Conservation (phyloP, 2,329 filamentous ascomycete genomes). For the Ceratocystis lukuohia region DNA sequence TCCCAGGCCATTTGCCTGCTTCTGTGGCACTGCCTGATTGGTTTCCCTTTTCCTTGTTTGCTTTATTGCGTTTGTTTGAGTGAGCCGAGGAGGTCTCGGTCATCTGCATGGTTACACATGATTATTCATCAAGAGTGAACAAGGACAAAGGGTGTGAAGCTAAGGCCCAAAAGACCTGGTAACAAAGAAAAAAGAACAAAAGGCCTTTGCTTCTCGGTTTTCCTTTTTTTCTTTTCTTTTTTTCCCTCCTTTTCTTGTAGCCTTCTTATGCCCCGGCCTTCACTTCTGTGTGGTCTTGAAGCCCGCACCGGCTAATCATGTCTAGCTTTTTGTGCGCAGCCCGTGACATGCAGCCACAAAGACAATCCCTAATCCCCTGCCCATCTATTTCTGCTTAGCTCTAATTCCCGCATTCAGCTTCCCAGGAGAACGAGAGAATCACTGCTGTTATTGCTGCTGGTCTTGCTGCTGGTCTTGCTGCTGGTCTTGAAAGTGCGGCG, state of each 20-base stretch:
- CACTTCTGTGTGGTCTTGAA: background rate
- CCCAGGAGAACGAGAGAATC: background rate
- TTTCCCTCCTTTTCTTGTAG: background rate
- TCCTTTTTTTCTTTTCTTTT: background rate
- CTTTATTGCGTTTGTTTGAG: background rate
- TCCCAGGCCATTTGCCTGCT: background rate
- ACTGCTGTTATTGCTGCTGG: background rate
- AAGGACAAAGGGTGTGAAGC: background rate
- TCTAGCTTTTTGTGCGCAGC: background rate
- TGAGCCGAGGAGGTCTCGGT: conserved; percentile 10
- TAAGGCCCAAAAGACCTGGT: background rate
- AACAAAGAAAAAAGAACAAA: background rate
- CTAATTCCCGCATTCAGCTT: background rate
- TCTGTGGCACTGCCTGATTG: background rate
- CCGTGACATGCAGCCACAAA: background rate
- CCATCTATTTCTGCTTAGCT: background rate
- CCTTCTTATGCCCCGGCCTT: background rate
- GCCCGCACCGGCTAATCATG: background rate
- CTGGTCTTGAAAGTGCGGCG: background rate
- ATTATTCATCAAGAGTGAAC: background rate
- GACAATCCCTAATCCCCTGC: background rate
- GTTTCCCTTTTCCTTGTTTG: background rate
- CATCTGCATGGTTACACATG: conserved; percentile 7
- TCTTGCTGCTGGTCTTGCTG: background rate
- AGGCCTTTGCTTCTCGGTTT: background rate